Conservation (phyloP, 2,329 filamentous ascomycete species). For the Alternaria sp. region DNA sequence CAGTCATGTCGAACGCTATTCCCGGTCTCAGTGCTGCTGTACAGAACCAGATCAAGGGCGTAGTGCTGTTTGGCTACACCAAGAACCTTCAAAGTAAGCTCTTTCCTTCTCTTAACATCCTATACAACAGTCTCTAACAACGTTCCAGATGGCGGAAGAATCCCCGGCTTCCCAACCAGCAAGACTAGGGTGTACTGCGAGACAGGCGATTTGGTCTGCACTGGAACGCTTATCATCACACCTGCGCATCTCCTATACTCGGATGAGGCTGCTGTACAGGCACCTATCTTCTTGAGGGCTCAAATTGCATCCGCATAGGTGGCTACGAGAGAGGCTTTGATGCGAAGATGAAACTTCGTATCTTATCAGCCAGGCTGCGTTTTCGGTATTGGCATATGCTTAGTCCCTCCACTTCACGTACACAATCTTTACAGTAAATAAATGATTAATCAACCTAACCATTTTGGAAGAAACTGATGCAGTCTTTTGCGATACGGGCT, state of each 20-base stretch:
- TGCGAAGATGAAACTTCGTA: not conserved
- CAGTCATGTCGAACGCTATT: slow-evolving; percentile 43
- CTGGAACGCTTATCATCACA: slow-evolving; percentile 37
- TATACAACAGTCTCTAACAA: not conserved
- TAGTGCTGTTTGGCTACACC: slow-evolving; percentile 49
- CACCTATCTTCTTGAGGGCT: slow-evolving; percentile 26
- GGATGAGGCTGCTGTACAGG: slow-evolving; percentile 27
- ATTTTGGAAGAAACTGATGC: not conserved
- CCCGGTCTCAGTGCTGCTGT: slow-evolving; percentile 30
- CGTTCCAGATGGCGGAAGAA: slow-evolving; percentile 30
- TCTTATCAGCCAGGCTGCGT: not conserved
- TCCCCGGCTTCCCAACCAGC: slow-evolving; percentile 38
- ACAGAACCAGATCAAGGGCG: slow-evolving; percentile 41
- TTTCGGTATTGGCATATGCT: not conserved
- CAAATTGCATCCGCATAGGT: not conserved
- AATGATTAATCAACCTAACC: not conserved
- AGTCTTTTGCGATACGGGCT: not conserved
- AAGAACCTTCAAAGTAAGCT: slow-evolving; percentile 40
- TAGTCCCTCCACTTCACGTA: not conserved
- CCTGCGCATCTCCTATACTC: slow-evolving; percentile 40
- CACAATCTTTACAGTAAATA: not conserved
- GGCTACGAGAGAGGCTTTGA: not conserved
- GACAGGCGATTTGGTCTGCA: slow-evolving; percentile 40
- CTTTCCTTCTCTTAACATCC: not conserved
- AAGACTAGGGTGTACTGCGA: slow-evolving; percentile 45